phyloP scores from a whole-genome alignment of 345 rosid genomes.

The Combretum micranthum region DNA sequence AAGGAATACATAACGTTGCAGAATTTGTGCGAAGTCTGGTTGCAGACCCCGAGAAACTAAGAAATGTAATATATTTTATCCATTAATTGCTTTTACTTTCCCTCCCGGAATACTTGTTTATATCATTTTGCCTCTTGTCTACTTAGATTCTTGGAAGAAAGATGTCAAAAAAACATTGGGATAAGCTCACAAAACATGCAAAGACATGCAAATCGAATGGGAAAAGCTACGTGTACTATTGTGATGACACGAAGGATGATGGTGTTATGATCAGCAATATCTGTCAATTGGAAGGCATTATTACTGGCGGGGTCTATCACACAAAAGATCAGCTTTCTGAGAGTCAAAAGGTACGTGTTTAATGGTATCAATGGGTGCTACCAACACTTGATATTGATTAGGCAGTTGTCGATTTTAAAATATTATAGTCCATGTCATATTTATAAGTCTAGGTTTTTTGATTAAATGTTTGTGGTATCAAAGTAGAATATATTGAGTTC shows the following conservation, averaged over 20 bases:
- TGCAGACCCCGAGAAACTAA: neutral
- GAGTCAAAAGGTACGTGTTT: neutral
- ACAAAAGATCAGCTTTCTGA: neutral
- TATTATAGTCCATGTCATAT: no score
- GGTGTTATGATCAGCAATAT: conserved; percentile 1
- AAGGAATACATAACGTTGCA: neutral
- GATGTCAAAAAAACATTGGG: neutral
- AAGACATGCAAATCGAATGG: neutral
- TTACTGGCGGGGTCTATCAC: neutral
- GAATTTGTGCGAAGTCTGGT: neutral
- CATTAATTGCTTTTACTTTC: neutral
- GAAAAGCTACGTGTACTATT: neutral
- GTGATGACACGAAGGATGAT: conserved; percentile 1
- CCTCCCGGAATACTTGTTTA: no score
- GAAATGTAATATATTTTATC: neutral
- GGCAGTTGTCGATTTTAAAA: no score
- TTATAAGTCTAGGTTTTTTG: no score
- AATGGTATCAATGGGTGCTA: neutral
- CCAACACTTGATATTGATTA: neutral
- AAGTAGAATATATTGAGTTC: no score
- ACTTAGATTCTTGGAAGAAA: conserved; percentile 6
- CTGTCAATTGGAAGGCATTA: neutral
- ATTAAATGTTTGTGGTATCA: no score
- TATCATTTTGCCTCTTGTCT: neutral
- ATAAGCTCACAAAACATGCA: neutral